Base-by-base conservation (phyloP, 352 stramenopile genomes). In the Pythium guiyangense region DNA sequence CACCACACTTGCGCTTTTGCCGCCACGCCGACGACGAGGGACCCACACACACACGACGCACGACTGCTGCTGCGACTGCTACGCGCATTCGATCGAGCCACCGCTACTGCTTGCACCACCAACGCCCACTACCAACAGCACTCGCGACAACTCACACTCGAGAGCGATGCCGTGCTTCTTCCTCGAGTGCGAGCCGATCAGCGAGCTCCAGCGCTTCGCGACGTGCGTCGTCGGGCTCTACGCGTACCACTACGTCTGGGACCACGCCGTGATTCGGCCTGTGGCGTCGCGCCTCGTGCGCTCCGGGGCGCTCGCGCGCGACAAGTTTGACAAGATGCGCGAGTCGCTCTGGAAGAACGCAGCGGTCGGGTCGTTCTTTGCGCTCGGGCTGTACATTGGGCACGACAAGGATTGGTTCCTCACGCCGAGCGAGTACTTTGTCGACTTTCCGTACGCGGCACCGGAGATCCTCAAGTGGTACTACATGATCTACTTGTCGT, bases 111-210 rank as follows among this genome's bases (percentile, higher is more conserved):
- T n/a, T n/a, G n/a, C n/a, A n/a, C n/a, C n/a, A n/a, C n/a, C n/a
- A n/a, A n/a, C n/a, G n/a, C n/a, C n/a, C n/a, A n/a, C n/a, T n/a
- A n/a, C n/a, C n/a, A n/a, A n/a, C n/a, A n/a, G n/a, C n/a, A n/a
- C n/a, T n/a, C n/a, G n/a, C n/a, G n/a, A n/a, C n/a, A n/a, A n/a
- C n/a, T n/a, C n/a, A n/a, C n/a, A n/a, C n/a, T n/a, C n/a, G n/a
- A n/a, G n/a, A n/a, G n/a, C n/a, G n/a, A 92, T 92, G 82, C 79
- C 79, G 69, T 92, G 82, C 75, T 83, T 76, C 63, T 59, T 92
- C 48, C 72, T 64, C 57, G 69, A 84, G 65, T 92, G 82, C 66
- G 70, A 83, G 43, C 59, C 73, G 31, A 57, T 67, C 42, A 47
- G 55, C 42, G 82, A 92, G 61, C 61, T 64, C 67, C 70, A 69